Evolutionary conservation across 140 eudicot genomes (phyloP).

Genomic region (Flaveria floridana): DNA sequence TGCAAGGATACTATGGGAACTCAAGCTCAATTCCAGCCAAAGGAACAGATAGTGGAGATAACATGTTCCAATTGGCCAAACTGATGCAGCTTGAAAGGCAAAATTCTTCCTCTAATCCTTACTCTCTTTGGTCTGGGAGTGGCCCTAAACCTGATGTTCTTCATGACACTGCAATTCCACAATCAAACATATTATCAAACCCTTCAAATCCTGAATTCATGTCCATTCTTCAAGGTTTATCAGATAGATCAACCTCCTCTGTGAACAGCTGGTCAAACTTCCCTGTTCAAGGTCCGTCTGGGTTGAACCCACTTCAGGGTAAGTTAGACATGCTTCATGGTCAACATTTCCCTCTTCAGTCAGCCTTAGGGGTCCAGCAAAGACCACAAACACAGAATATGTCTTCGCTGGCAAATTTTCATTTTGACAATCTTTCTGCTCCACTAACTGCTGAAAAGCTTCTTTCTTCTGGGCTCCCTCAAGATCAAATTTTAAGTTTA

Average conservation of each 20-base stretch:
- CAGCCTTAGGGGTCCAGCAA: conserved; percentile 58
- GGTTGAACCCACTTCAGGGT: conserved; percentile 52
- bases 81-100: conserved; percentile 76
- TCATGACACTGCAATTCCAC: conserved; percentile 50
- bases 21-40: conserved; percentile 42
- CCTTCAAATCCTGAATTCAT: conserved; percentile 56
- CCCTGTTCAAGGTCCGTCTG: conserved; percentile 55
- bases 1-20: conserved; percentile 61
- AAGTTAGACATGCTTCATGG: conserved; percentile 19
- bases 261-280: conserved; percentile 67
- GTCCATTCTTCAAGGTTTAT: conserved; percentile 64
- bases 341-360: conserved; percentile 51
- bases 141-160: conserved; percentile 45
- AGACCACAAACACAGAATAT: conserved; percentile 56
- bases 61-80: conserved; percentile 56
- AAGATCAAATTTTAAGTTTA: conserved; percentile 66
- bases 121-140: conserved; percentile 65
- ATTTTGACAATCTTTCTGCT: conserved; percentile 41
- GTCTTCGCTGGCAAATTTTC: conserved; percentile 41
- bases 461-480: conserved; percentile 62
- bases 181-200: conserved; percentile 40
- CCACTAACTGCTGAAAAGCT: conserved; percentile 53
- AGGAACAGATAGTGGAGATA: conserved; percentile 66
- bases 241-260: conserved; percentile 52
- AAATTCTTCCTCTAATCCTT: conserved; percentile 50